A percentile compares a stretch with the other conserved stretches of the same genome.
phyloP scores from a whole-genome alignment of 1,139 yeast genomes.

The Kluyveromyces sp. region DNA sequence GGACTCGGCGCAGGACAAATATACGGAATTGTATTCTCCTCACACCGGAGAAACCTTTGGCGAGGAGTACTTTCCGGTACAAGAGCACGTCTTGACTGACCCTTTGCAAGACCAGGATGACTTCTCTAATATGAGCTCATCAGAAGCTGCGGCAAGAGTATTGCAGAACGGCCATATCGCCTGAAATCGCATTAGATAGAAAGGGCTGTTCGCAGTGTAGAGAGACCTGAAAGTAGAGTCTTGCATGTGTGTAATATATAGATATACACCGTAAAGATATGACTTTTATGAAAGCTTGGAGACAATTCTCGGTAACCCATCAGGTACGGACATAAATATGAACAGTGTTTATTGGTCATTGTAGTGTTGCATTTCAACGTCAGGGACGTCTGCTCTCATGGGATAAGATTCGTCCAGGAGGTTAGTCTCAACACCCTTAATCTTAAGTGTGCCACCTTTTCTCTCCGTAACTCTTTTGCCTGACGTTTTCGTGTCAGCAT shows the following conservation, averaged over 20 bases:
- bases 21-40: constrained; percentile 21
- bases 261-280: too few species aligned
- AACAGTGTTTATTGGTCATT: neutral
- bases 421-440: neutral
- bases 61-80: constrained; percentile 20
- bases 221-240: too few species aligned
- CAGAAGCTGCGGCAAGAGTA: constrained; percentile 9
- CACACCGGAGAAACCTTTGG: constrained; percentile 23
- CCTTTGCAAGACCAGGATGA: constrained; percentile 4
- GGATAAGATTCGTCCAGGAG: neutral
- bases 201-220: too few species aligned
- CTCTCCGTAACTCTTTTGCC: too few species aligned
- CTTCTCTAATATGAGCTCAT: constrained; percentile 9
- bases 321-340: too few species aligned
- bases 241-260: neutral
- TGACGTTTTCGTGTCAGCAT: too few species aligned
- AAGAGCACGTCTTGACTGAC: constrained; percentile 7
- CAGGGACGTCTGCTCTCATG: neutral
- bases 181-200: too few species aligned
- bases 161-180: neutral
- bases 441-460: neutral
- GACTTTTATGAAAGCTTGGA: too few species aligned
- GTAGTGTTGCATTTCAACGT: constrained; percentile 9
- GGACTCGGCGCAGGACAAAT: constrained; percentile 9
- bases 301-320: too few species aligned